Evolutionary conservation across 106 monocot genomes (phyloP).

Genomic region (Acanthochlamys bracteata): DNA sequence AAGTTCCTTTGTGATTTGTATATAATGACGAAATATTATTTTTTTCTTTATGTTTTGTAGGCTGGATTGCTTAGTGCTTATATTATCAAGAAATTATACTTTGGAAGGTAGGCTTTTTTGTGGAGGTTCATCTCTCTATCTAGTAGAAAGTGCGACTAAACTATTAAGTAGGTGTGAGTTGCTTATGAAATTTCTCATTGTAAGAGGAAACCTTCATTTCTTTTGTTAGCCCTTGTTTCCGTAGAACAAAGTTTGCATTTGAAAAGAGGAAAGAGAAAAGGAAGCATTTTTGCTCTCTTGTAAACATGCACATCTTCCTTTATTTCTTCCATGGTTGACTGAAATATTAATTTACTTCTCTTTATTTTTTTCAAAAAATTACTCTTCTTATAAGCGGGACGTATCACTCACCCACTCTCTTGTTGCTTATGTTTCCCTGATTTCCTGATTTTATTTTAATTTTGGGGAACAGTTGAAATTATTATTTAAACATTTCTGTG

Average conservation of each 20-base stretch:
- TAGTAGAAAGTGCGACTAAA: neutral
- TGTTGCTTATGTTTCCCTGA: neutral
- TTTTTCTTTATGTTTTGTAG: constrained; percentile 23
- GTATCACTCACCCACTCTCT: too few species aligned
- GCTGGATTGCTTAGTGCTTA: constrained; percentile 83
- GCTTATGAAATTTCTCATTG: neutral
- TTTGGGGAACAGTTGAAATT: neutral
- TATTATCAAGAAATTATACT: constrained; percentile 82
- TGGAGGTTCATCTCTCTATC: neutral
- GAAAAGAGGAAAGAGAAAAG: too few species aligned
- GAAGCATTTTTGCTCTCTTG: too few species aligned
- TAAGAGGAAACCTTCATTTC: too few species aligned
- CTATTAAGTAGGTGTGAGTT: neutral
- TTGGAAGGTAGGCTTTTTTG: constrained; percentile 48
- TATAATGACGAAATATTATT: neutral
- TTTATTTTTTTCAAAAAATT: too few species aligned
- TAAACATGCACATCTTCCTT: too few species aligned
- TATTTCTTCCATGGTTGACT: too few species aligned
- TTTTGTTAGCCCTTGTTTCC: too few species aligned
- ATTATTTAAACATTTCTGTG: neutral
- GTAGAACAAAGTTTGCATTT: too few species aligned
- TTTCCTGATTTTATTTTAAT: too few species aligned
- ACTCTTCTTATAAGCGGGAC: too few species aligned
- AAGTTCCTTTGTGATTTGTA: neutral
- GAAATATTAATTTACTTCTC: too few species aligned